Evolutionary conservation across 306 rosid species (phyloP), one percentile per base, ranked within the genome.

Genomic region (Comarum palustre): DNA sequence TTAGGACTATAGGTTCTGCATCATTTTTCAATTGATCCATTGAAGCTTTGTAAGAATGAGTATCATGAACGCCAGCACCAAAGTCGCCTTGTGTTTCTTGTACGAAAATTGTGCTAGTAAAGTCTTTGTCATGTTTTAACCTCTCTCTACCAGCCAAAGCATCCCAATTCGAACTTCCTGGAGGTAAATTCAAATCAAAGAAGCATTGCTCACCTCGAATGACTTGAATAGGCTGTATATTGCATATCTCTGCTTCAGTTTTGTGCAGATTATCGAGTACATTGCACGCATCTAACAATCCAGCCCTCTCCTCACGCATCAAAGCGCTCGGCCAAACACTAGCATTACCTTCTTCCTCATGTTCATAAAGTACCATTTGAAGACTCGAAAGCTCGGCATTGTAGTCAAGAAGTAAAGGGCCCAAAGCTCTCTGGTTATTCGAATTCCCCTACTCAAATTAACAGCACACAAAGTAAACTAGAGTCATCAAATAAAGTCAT

Each of bases 351-450:
- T 71, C 82, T 64, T 71, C 80, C 73, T 46, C 47, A 9, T 55
- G 63, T 71, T 81, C 77, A 66, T 64, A 75, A 20, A 64, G 65
- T 45, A 59, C 68, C 16, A 29, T 45, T 17, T 68, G 69, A 75
- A 65, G 31, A 54, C 70, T 70, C 9, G 81, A 68, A 63, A 75
- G 68, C 66, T 63, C 69, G 1, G 81, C 75, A 73, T 34, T 34
- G 24, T 55, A 27, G 57, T 38, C 82, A 71, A 79, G 62, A 68
- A 39, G 29, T 64, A 81, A 63, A 39, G 85, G 89, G 14, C 68
- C 68, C 38, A 77, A 31, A 45, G 64, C 73, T 45, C n/a, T 76
- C 65, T 68, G 75, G 1, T 66, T 41, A 54, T 78, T 71, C 29
- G 31, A 63, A 60, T 59, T 13, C 62, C 39, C 79, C 50, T 71